A percentile compares a stretch with the other conserved stretches of the same genome.
Conservation (phyloP, 2,329 filamentous ascomycete species). For the Neurospora sp. region DNA sequence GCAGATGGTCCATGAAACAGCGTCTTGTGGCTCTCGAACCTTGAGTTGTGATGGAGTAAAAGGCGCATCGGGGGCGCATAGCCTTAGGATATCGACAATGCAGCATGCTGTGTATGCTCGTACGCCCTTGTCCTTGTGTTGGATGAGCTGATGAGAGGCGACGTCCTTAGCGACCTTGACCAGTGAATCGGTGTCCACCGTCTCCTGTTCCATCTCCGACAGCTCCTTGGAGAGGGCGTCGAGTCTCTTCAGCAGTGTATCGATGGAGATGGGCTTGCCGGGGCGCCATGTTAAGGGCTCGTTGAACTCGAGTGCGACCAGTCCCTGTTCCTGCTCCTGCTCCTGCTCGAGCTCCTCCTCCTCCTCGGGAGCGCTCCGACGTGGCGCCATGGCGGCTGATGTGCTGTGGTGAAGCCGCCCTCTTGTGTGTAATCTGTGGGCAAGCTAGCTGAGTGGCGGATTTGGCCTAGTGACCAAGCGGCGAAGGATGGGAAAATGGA, state of each 20-base stretch:
- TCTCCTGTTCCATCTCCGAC: conserved; percentile 77
- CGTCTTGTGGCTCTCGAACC: conserved; percentile 39
- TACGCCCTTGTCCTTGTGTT: conserved; percentile 89
- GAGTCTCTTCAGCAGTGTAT: conserved; percentile 71
- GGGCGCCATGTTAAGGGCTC: conserved; percentile 85
- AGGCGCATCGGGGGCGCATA: conserved; percentile 91
- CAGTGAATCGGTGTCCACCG: conserved; percentile 73
- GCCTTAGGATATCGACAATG: conserved; percentile 82
- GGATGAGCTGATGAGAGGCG: conserved; percentile 68
- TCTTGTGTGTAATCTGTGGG: background rate
- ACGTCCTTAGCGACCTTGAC: conserved; percentile 77
- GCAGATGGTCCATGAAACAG: conserved; percentile 2
- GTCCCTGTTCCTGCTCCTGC: conserved; percentile 29
- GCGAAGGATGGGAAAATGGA: background rate
- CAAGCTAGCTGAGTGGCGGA: background rate
- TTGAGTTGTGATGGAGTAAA: conserved; percentile 86
- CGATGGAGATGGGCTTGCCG: conserved; percentile 78
- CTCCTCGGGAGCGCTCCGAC: conserved; percentile 28
- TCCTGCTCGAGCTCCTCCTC: conserved; percentile 30
- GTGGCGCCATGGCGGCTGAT: conserved; percentile 28
- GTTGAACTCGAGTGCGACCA: conserved; percentile 60
- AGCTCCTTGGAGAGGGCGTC: conserved; percentile 76
- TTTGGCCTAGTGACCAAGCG: background rate
- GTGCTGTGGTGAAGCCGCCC: background rate
- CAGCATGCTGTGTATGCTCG: conserved; percentile 83